Percentiles rank a stretch among this genome's conserved stretches.
Evolutionary conservation across 306 rosid genomes (phyloP).

Genomic region (Abrus precatorius): DNA sequence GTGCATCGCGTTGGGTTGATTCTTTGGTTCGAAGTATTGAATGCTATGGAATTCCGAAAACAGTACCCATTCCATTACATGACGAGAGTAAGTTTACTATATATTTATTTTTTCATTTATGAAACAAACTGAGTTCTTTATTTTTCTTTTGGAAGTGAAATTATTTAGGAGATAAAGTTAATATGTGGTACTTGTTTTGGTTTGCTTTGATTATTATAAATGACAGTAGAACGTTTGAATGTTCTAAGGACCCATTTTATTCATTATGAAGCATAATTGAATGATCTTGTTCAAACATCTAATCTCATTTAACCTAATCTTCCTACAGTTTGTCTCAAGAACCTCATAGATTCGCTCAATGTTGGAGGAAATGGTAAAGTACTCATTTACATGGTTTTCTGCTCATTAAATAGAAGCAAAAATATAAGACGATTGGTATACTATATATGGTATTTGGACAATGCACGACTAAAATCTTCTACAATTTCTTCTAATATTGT

Average conservation of each 20-base stretch:
- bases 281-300: too few relatives aligned
- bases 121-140: background rate
- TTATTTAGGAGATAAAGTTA: background rate
- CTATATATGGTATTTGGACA: too few relatives aligned
- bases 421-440: too few relatives aligned
- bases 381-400: too few relatives aligned
- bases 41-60: conserved; percentile 8
- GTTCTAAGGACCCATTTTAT: too few relatives aligned
- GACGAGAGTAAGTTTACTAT: conserved; percentile 35
- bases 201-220: background rate
- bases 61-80: background rate
- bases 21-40: conserved; percentile 34
- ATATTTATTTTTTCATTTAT: background rate
- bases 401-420: too few relatives aligned
- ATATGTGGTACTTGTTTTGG: background rate
- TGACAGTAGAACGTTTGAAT: too few relatives aligned
- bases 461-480: too few relatives aligned
- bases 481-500: too few relatives aligned
- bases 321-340: background rate
- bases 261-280: too few relatives aligned
- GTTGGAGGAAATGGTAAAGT: background rate
- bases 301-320: background rate
- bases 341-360: background rate
- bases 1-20: conserved; percentile 59
- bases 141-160: background rate